Evolutionary conservation across 1,284 basidiomycete species (phyloP), one percentile per base, ranked within the genome.

Genomic region (Pterulicium gracile): DNA sequence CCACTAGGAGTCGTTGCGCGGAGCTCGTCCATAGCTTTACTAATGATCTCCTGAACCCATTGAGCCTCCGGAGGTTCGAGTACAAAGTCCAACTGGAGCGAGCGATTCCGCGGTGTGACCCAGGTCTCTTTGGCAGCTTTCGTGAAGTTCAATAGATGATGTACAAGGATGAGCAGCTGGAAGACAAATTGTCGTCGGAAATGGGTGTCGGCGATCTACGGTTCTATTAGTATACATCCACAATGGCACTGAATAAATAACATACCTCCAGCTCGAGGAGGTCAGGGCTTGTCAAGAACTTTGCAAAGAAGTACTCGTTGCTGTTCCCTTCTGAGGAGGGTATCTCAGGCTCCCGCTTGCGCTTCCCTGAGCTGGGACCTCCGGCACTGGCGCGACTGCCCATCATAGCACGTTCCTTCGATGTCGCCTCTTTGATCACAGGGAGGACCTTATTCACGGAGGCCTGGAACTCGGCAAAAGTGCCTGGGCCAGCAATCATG

Each of bases 121-220:
- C 80, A 86, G 24, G 67, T 61, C 1, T 71, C 66, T 54, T 88
- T 88, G 4, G 77, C 73, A 0, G 73, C 52, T 50, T 81, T 80
- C 0, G 88, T 88, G 61, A 89, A 90, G 2, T 72, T 78, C 17
- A 86, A 70, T 20, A 95, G 72, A 59, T 92, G 88, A 48, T 85
- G 76, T 42, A 92, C 74, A 3, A 92, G 70, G 45, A 94, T 87
- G 27, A 93, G 70, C 12, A 91, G 70, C 58, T 95, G 91, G 55
- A 93, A 81, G 20, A 95, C 70, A 58, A 93, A 79, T 64, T 95
- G 92, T n/a, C 89, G 81, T 18, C 92, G 83, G 66, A 95, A 95
- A 51, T 85, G 78, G 0, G 84, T 82, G 57, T 94, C 90, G 17
- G 88, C 83, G 49, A 94, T 78, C 88, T 91, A 53, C 2, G 52